Percentiles rank a stretch among this genome's conserved stretches.
Conservation (phyloP, 2,329 filamentous ascomycete genomes). For the Colletotrichum sp. region DNA sequence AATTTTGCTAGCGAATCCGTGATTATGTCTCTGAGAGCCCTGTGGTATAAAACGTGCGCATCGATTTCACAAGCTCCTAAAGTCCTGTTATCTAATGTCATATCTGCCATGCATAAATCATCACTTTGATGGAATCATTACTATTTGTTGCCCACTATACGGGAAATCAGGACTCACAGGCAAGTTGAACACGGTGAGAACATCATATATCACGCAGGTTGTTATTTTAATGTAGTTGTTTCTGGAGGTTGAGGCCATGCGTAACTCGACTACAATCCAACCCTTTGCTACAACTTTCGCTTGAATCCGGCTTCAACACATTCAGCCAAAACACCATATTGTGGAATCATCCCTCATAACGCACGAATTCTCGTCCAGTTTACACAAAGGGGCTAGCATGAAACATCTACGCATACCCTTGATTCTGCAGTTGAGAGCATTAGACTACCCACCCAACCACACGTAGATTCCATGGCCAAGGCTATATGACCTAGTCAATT, state of each 20-base stretch:
- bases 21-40: background rate
- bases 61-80: background rate
- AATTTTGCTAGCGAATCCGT: rapidly evolving
- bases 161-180: background rate
- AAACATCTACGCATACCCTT: background rate
- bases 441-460: background rate
- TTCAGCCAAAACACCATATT: background rate
- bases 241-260: background rate
- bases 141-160: background rate
- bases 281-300: background rate
- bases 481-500: background rate
- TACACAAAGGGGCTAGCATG: background rate
- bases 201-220: background rate
- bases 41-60: background rate
- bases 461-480: background rate
- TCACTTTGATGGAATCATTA: background rate
- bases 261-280: background rate
- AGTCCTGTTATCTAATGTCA: background rate
- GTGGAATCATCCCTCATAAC: background rate
- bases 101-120: background rate
- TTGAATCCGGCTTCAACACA: background rate
- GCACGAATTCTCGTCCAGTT: background rate
- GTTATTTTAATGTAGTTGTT: background rate
- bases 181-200: background rate
- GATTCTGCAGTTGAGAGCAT: background rate